phyloP scores from a whole-genome alignment of 2,329 filamentous ascomycete species.

The Zelopaecilomyces penicillatus region DNA sequence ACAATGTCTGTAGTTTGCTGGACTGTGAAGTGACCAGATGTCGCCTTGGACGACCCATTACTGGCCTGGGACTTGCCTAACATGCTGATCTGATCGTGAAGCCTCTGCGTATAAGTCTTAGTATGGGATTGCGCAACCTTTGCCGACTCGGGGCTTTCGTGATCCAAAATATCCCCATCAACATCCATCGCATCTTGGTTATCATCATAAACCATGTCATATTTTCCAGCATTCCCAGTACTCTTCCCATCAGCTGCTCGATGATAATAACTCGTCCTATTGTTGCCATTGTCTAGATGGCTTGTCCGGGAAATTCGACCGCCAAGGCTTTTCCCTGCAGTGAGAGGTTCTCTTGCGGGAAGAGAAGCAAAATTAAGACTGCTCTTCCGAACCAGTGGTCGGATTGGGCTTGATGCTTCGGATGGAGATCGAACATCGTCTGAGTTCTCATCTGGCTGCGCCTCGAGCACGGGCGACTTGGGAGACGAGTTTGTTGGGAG shows the following conservation, averaged over 20 bases:
- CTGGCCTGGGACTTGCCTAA: slow-evolving; percentile 50
- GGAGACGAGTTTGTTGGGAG: background rate
- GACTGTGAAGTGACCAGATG: slow-evolving; percentile 24
- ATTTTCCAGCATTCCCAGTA: slow-evolving; percentile 43
- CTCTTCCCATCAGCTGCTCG: slow-evolving; percentile 67
- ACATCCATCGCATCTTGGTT: slow-evolving; percentile 47
- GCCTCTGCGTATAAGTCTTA: slow-evolving; percentile 85
- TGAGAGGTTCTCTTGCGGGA: slow-evolving; percentile 80
- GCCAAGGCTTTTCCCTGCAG: slow-evolving; percentile 75
- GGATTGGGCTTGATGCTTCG: slow-evolving; percentile 64
- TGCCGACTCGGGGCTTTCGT: slow-evolving; percentile 34
- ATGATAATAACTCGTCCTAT: slow-evolving; percentile 66
- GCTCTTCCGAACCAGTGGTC: slow-evolving; percentile 78
- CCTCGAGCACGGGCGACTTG: background rate
- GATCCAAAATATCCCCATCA: slow-evolving; percentile 32
- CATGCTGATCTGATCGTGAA: slow-evolving; percentile 86
- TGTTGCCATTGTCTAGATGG: slow-evolving; percentile 63
- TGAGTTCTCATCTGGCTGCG: slow-evolving; percentile 1
- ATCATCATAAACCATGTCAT: slow-evolving; percentile 35
- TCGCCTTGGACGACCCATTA: slow-evolving; percentile 40
- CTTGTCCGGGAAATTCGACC: slow-evolving; percentile 66
- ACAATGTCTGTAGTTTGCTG: slow-evolving; percentile 14
- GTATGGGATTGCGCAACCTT: slow-evolving; percentile 46
- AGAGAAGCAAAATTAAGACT: slow-evolving; percentile 91
- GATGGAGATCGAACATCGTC: slow-evolving; percentile 49